Percentiles rank a stretch among this genome's conserved stretches.
These are phyloP conservation scores for Citrus maxima DNA, from an alignment of 345 rosid species.

Conservation along the genomic window DNA sequence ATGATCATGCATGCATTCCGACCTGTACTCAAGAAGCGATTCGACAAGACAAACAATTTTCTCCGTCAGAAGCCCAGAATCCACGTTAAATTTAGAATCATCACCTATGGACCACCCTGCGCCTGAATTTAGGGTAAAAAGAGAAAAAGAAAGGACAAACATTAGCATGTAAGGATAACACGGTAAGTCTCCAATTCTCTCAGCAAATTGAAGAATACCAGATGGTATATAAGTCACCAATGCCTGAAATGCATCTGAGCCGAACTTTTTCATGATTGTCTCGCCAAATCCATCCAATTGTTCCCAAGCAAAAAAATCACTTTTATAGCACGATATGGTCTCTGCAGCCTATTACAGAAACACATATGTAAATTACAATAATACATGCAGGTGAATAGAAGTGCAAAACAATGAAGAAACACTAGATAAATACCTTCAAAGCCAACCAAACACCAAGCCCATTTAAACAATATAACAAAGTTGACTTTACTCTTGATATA, in stretches of 20 bases:
- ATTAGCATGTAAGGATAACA: background rate
- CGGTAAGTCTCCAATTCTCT: background rate
- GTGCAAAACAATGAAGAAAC: background rate
- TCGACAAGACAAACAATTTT: constrained; percentile 64
- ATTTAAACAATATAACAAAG: constrained; percentile 53
- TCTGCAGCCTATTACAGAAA: constrained; percentile 65
- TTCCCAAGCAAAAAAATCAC: constrained; percentile 40
- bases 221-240: constrained; percentile 39
- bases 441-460: constrained; percentile 84
- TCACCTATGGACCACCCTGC: constrained; percentile 34
- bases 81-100: constrained; percentile 28
- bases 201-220: constrained; percentile 39
- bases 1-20: background rate
- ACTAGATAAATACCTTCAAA: constrained; percentile 50
- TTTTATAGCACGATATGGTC: constrained; percentile 41
- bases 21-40: constrained; percentile 79
- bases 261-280: constrained; percentile 40
- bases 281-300: constrained; percentile 38
- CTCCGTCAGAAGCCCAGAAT: constrained; percentile 48
- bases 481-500: constrained; percentile 36
- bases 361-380: background rate
- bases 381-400: constrained; percentile 3
- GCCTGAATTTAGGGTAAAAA: constrained; percentile 28
- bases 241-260: constrained; percentile 42
- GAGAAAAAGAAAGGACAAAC: background rate